These are phyloP conservation scores for Syzygium oleosum DNA, from an alignment of 345 rosid species.

Conservation along the genomic window DNA sequence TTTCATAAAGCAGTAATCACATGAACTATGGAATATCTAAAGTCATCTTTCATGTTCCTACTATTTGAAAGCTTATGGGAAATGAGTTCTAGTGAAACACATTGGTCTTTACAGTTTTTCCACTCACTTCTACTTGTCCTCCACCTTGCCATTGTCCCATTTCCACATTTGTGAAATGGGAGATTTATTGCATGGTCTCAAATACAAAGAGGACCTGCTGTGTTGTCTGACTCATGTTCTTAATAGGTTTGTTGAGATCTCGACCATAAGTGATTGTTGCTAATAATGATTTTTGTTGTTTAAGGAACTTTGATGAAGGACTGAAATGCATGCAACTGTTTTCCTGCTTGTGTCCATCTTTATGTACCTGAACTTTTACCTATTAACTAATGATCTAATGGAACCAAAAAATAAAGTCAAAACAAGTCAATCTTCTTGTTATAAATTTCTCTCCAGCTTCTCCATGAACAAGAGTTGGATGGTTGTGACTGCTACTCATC, in stretches of 20 bases:
- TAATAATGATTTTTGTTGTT: background rate
- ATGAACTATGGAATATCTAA: background rate
- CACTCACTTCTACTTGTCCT: background rate
- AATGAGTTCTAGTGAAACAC: background rate
- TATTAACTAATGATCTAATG: background rate
- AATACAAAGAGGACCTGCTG: background rate
- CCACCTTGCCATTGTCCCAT: background rate
- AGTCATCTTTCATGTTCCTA: background rate
- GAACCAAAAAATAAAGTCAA: background rate
- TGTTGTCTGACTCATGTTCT: background rate
- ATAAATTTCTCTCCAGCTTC: background rate
- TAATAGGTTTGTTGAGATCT: background rate
- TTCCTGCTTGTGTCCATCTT: background rate
- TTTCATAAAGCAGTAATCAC: background rate
- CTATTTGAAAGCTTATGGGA: background rate
- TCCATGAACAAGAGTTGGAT: background rate
- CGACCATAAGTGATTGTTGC: background rate
- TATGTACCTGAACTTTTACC: background rate
- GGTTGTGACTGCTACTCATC: background rate
- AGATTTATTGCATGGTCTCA: background rate
- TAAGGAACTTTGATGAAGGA: background rate
- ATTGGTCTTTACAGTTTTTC: background rate
- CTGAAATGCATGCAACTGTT: background rate
- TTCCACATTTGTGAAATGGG: background rate
- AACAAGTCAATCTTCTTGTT: background rate